Evolutionary conservation across 1,284 basidiomycete genomes (phyloP).

Genomic region (Agaricales sp.): DNA sequence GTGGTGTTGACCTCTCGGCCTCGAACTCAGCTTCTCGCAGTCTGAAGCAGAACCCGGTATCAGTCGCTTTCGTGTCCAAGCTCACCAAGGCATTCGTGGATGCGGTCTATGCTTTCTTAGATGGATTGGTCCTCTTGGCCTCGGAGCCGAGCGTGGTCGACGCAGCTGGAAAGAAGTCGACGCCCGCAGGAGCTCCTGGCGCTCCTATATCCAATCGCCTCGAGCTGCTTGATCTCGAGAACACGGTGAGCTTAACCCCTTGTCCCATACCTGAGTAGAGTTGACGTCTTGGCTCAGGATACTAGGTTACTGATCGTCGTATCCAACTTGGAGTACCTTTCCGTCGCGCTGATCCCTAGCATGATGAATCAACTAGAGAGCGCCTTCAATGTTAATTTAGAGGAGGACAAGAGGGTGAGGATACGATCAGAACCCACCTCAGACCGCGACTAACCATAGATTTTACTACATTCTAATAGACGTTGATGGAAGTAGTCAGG

Average conservation of each 20-base stretch:
- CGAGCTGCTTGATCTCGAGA: conserved; percentile 48
- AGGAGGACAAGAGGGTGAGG: conserved; percentile 63
- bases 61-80: conserved; percentile 51
- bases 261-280: conserved; percentile 7
- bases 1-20: conserved; percentile 53
- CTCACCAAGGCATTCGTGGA: conserved; percentile 87
- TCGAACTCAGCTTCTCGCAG: conserved; percentile 23
- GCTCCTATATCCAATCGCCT: conserved; percentile 32
- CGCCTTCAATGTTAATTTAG: conserved; percentile 66
- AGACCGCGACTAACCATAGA: conserved; percentile 1
- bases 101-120: conserved; percentile 79
- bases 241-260: conserved; percentile 47
- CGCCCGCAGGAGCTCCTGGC: conserved; percentile 19
- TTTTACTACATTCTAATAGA: conserved; percentile 36
- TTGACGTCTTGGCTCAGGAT: conserved; percentile 42
- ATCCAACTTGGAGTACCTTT: conserved; percentile 81
- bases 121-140: conserved; percentile 81
- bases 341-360: conserved; percentile 59
- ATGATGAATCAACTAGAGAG: conserved; percentile 77
- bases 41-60: conserved; percentile 47
- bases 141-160: conserved; percentile 55
- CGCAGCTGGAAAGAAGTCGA: conserved; percentile 26
- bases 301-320: conserved; percentile 83
- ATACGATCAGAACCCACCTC: conserved; percentile 7
- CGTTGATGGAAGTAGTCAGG: conserved; percentile 68